These are phyloP conservation scores for Kwoniella bestiolae DNA, from an alignment of 768 basidiomycete species.

Conservation along the genomic window DNA sequence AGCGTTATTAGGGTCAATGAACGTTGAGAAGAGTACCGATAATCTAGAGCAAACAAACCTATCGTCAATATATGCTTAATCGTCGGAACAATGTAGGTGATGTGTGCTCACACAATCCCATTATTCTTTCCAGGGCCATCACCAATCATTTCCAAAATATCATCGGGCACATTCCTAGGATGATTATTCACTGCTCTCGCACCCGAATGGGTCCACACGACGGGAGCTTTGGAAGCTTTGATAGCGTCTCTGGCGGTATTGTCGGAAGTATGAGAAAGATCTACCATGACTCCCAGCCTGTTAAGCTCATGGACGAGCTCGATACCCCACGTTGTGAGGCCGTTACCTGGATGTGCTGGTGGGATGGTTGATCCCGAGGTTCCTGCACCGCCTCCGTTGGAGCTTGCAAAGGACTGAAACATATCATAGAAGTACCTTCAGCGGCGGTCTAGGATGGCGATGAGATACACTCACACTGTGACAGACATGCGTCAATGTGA, in stretches of 20 bases:
- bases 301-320: conserved; percentile 33
- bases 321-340: conserved; percentile 28
- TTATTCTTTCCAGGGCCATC: conserved; percentile 23
- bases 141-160: conserved; percentile 28
- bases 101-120: conserved; percentile 32
- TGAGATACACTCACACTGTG: conserved; percentile 15
- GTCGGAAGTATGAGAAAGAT: conserved; percentile 34
- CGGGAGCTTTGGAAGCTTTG: conserved; percentile 13
- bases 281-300: conserved; percentile 40
- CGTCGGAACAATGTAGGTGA: too few species aligned
- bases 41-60: too few species aligned
- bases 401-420: conserved; percentile 30
- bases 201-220: conserved; percentile 36
- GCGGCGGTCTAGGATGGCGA: not conserved
- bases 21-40: conserved; percentile 26
- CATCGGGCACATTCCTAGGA: conserved; percentile 42
- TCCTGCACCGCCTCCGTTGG: conserved; percentile 29
- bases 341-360: conserved; percentile 32
- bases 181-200: conserved; percentile 30
- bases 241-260: conserved; percentile 26
- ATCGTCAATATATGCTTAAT: too few species aligned
- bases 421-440: not conserved
- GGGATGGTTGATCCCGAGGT: conserved; percentile 5
- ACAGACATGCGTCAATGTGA: conserved; percentile 37
- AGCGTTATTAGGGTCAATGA: conserved; percentile 30